Evolutionary conservation across 306 rosid species (phyloP), one percentile per base, ranked within the genome.

Genomic region (Adenanthera pavonina): DNA sequence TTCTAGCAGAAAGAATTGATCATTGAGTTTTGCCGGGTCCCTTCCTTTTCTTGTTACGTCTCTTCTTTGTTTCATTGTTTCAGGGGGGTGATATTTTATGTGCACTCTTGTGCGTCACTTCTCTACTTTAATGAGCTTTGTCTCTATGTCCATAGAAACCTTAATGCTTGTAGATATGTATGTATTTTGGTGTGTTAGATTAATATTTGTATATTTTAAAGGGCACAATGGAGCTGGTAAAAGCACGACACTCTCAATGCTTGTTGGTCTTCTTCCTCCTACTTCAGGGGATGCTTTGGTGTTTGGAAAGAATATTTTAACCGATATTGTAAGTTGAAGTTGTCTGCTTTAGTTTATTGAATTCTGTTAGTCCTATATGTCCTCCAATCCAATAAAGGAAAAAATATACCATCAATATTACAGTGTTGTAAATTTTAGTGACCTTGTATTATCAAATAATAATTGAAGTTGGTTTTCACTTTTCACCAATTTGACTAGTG

Each of bases 201-300:
- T 69, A 69, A 69, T n/a, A 43, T 69, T 35, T 86, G 15, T 79
- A 51, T 69, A 38, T 71, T 85, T 80, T 87, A 67, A 85, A 95
- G 99, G 99, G 80, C 99, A 95, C 83, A 95, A 92, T 79, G 97
- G 97, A 74, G 99, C 99, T 88, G 99, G 99, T 41, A 95, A 95
- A 87, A 93, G 97, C 85, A 95, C 99, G 12, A 91, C 99, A 46
- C 93, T 95, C 80, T 91, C 99, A 51, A 95, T 95, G 97, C 97
- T 95, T 75, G 99, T 95, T 78, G 99, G 99, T 75, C 97, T 93
- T 80, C 84, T 90, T 92, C 88, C 87, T 78, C 99, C 99, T 74
- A 89, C 97, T 85, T 87, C 93, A 40, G 99, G 99, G 84, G 99
- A 95, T 86, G 99, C 99, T 80, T 83, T 89, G 83, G 88, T 95